Percentiles rank a stretch among this genome's conserved stretches.
phyloP scores from a whole-genome alignment of 805 yeast genomes.

The Pichia rugopelliculosa region DNA sequence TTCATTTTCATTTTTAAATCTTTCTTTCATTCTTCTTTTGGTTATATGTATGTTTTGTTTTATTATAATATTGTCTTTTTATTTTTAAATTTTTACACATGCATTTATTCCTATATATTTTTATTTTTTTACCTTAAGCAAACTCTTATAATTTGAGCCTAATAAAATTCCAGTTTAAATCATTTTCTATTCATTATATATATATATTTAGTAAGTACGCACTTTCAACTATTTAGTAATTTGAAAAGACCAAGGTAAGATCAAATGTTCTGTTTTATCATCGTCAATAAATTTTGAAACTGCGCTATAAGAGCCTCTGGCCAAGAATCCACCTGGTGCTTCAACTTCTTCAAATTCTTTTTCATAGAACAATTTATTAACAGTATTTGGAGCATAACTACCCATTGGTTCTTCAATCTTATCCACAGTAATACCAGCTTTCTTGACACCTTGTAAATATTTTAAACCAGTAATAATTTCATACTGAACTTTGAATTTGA shows the following conservation, averaged over 20 bases:
- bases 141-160: no score
- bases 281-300: conserved; percentile 80
- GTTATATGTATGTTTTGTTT: conserved; percentile 3
- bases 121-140: no score
- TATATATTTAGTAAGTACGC: not conserved
- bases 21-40: not conserved
- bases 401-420: conserved; percentile 85
- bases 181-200: not conserved
- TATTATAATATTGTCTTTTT: not conserved
- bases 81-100: no score
- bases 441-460: conserved; percentile 77
- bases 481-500: conserved; percentile 79
- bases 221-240: conserved; percentile 46
- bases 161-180: not conserved
- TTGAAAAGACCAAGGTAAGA: conserved; percentile 79
- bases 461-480: conserved; percentile 79
- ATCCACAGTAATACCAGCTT: conserved; percentile 82
- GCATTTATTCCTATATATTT: no score
- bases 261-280: conserved; percentile 66
- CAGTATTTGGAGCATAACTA: conserved; percentile 83
- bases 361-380: conserved; percentile 75
- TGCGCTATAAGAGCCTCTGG: conserved; percentile 81
- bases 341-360: conserved; percentile 61
- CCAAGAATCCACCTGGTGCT: conserved; percentile 86
- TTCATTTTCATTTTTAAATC: not conserved